phyloP scores from a whole-genome alignment of 495 filamentous ascomycete genomes.

The Trichoderma virens region DNA sequence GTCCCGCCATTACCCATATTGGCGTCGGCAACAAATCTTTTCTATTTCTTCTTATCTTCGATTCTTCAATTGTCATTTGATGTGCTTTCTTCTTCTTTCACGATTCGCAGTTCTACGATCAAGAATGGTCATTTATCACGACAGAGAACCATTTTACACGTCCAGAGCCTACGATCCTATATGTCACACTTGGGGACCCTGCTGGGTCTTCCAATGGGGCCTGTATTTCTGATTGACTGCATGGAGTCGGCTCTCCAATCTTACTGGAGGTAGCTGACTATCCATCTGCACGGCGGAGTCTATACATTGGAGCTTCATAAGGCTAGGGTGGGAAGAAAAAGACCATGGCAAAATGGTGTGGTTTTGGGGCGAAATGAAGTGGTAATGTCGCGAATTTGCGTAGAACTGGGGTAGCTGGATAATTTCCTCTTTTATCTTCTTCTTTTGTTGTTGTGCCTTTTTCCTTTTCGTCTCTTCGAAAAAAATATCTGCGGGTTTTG shows the following conservation, averaged over 20 bases:
- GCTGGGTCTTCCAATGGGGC: not conserved
- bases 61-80: slow-evolving; percentile 7
- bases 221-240: not conserved
- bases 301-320: not conserved
- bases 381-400: not conserved
- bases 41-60: not conserved
- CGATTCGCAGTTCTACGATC: not conserved
- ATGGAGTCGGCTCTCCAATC: not conserved
- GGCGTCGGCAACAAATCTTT: not conserved
- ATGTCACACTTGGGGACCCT: not conserved
- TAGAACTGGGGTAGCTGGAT: not conserved
- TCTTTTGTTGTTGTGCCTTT: not conserved
- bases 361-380: not conserved
- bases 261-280: not conserved
- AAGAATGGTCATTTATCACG: not conserved
- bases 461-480: not conserved
- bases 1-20: not conserved
- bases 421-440: too few relatives aligned
- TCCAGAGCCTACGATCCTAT: not conserved
- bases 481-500: not conserved
- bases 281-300: not conserved
- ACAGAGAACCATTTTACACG: not conserved
- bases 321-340: not conserved
- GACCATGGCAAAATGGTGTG: not conserved
- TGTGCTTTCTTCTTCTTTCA: not conserved